Conservation (phyloP, 805 yeast species). For the Saturnispora galanensis region DNA sequence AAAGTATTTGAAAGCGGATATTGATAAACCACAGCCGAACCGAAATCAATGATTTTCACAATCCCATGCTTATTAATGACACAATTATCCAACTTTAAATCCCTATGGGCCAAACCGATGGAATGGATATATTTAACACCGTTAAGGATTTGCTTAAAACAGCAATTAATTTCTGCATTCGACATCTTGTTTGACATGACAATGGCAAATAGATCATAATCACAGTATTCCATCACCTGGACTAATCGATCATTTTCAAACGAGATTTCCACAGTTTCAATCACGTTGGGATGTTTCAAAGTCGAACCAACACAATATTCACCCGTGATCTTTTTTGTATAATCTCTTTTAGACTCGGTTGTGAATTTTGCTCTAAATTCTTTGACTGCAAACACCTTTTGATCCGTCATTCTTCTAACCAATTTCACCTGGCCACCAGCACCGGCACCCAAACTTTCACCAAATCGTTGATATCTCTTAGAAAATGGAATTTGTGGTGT, state of each 20-base stretch:
- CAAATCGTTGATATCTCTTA: slow-evolving; percentile 70
- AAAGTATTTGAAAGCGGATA: slow-evolving; percentile 71
- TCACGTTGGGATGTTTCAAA: slow-evolving; percentile 78
- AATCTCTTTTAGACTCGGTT: slow-evolving; percentile 72
- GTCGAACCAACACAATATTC: slow-evolving; percentile 93
- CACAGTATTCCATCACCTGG: slow-evolving; percentile 94
- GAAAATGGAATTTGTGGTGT: slow-evolving; percentile 50
- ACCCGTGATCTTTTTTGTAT: slow-evolving; percentile 84
- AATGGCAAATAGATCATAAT: slow-evolving; percentile 84
- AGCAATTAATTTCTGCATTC: slow-evolving; percentile 69
- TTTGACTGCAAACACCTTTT: slow-evolving; percentile 78
- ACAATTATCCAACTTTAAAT: slow-evolving; percentile 86
- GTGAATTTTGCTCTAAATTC: slow-evolving; percentile 74
- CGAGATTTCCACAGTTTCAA: slow-evolving; percentile 84
- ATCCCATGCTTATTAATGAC: slow-evolving; percentile 76
- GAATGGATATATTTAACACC: slow-evolving; percentile 77
- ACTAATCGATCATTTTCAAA: slow-evolving; percentile 74
- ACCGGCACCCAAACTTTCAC: slow-evolving; percentile 86
- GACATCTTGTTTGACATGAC: slow-evolving; percentile 91
- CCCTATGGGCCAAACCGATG: slow-evolving; percentile 86
- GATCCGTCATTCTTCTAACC: slow-evolving; percentile 57
- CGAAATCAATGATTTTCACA: slow-evolving; percentile 86
- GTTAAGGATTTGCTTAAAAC: slow-evolving; percentile 75
- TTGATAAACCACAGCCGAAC: slow-evolving; percentile 83
- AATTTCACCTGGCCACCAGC: slow-evolving; percentile 88